Conservation (phyloP, 495 filamentous ascomycete species). For the Oidiodendron maius region DNA sequence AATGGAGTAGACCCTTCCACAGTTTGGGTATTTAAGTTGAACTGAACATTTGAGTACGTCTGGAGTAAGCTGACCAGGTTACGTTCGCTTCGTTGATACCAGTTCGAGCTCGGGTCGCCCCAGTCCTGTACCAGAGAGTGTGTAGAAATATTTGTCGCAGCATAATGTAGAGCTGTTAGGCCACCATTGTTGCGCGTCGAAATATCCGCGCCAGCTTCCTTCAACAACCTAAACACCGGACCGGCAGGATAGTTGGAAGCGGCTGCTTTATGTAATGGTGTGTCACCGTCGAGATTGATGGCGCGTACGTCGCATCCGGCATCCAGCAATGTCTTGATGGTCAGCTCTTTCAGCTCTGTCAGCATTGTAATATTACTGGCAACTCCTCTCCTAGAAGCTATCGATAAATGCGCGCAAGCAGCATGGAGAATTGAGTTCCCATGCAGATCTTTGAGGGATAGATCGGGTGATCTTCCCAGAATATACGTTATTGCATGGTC, state of each 20-base stretch:
- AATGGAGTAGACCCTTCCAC: slow-evolving; percentile 14
- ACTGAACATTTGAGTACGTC: background rate
- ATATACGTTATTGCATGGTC: too few relatives aligned
- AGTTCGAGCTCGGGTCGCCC: background rate
- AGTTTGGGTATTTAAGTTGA: slow-evolving; percentile 14
- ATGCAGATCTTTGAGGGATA: too few relatives aligned
- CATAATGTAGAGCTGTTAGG: slow-evolving; percentile 23
- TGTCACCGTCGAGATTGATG: slow-evolving; percentile 8
- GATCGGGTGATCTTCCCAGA: too few relatives aligned
- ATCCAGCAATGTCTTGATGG: background rate
- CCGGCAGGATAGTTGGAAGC: too few relatives aligned
- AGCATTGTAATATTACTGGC: too few relatives aligned
- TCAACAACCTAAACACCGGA: background rate
- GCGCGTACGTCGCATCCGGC: background rate
- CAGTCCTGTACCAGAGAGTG: too few relatives aligned
- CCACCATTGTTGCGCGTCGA: slow-evolving; percentile 20
- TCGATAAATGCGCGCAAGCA: too few relatives aligned
- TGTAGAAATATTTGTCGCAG: too few relatives aligned
- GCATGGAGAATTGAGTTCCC: too few relatives aligned
- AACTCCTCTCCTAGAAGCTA: too few relatives aligned
- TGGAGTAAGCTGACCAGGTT: background rate
- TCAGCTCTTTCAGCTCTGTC: too few relatives aligned
- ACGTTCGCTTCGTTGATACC: background rate
- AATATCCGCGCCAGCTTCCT: slow-evolving; percentile 6
- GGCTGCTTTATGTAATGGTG: background rate